Percentiles rank a stretch among this genome's conserved stretches.
These are phyloP conservation scores for Vigna angularis DNA, from an alignment of 306 rosid species.

Conservation along the genomic window DNA sequence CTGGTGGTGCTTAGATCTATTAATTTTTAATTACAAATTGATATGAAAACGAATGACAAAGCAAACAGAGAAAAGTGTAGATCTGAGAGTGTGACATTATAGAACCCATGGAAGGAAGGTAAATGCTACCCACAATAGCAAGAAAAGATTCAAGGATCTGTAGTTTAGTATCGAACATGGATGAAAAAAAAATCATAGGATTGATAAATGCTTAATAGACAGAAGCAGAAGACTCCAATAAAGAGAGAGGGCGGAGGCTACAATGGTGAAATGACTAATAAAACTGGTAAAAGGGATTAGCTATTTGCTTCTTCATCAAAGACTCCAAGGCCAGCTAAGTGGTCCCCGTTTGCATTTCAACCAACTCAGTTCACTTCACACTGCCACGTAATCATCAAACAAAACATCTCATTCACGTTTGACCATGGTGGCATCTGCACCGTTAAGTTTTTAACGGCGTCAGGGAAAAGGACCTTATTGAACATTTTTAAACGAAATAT, in stretches of 20 bases:
- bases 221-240: neutral
- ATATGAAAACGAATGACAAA: neutral
- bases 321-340: neutral
- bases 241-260: slow-evolving; percentile 15
- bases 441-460: too few relatives aligned
- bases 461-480: too few relatives aligned
- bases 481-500: too few relatives aligned
- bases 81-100: slow-evolving; percentile 6
- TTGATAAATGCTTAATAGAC: neutral
- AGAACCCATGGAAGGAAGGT: neutral
- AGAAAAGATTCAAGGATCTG: slow-evolving; percentile 5
- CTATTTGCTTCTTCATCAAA: slow-evolving; percentile 37
- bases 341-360: too few relatives aligned
- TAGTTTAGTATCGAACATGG: too few relatives aligned
- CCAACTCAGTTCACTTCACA: too few relatives aligned
- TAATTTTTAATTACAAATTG: neutral
- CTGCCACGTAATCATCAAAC: too few relatives aligned
- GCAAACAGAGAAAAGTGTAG: slow-evolving; percentile 31
- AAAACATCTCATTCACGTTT: too few relatives aligned
- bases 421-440: too few relatives aligned
- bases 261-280: slow-evolving; percentile 43
- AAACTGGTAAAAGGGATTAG: slow-evolving; percentile 14
- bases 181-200: slow-evolving; percentile 3
- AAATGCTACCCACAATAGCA: slow-evolving; percentile 15
- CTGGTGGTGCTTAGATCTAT: slow-evolving; percentile 19